Base-by-base conservation (phyloP, 345 rosid species). In the Camelina sativa region DNA sequence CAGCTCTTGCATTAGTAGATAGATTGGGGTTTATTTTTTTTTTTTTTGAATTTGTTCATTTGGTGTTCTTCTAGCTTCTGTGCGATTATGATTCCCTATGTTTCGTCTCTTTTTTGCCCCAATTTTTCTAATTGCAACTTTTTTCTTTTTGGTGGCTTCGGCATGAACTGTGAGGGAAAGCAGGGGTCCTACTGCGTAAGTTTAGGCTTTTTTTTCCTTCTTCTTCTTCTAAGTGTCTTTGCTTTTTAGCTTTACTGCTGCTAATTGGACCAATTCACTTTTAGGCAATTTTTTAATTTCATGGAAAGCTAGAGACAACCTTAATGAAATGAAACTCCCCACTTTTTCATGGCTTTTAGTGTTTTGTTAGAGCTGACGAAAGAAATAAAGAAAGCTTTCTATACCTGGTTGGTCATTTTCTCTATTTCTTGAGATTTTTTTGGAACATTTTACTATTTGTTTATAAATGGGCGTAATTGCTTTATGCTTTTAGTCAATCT, bases 191-290 rank as follows among this genome's bases (percentile, higher is more conserved):
- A 66, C 47, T 57, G 69, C 77, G 50, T 65, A 51, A 65, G 13
- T 77, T 72, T 77, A 77, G 77, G 73, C 68, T 59, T 60, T 54
- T 25, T 38, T 67, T 57, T 32, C 5, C 35, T 34, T 34, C 37
- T 34, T 38, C 4, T 2, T 16, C 58, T 47, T 30, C 57, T 25
- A 25, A 25, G 30, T 71, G 12, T 61, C 17, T 28, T 48, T 69
- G 60, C 71, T 63, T 77, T 4, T 77, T 63, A 30, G 72, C 80
- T 71, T 71, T 65, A 71, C 52, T 71, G 76, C 40, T 71, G 5
- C 30, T 65, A 8, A 12, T 65, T 65, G 67, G 55, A 58, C 28
- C 6, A 35, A 9, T 37, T 71, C 74, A 71, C 72, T 58, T 58
- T 76, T 71, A 9, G 6, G 43, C 59, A 3, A 2, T 62, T 28